These are phyloP conservation scores for Mycena indigotica DNA, from an alignment of 768 basidiomycete genomes.

Conservation along the genomic window DNA sequence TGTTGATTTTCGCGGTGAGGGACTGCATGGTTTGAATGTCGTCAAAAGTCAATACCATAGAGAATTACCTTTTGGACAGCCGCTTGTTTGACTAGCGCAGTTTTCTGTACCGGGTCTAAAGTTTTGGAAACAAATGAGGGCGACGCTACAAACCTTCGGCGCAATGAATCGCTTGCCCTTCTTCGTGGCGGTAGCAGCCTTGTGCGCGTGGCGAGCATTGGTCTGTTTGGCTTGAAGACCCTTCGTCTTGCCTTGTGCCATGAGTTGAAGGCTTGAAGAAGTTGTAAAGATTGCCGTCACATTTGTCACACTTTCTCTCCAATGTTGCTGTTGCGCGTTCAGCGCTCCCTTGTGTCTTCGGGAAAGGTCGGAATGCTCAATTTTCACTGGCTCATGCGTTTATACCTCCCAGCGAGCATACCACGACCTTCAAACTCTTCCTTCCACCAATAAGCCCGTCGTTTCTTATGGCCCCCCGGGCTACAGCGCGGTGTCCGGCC, in stretches of 20 bases:
- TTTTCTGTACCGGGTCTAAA: conserved; percentile 43
- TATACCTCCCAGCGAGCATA: conserved; percentile 59
- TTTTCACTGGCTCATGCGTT: background rate
- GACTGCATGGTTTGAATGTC: conserved; percentile 44
- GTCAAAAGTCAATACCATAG: conserved; percentile 14
- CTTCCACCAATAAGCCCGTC: conserved; percentile 58
- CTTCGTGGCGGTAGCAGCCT: conserved; percentile 70
- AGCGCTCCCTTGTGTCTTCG: conserved; percentile 48
- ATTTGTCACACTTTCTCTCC: conserved; percentile 28
- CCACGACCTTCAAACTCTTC: conserved; percentile 70
- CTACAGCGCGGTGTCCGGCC: conserved; percentile 86
- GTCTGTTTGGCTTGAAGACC: conserved; percentile 63
- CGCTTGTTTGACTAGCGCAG: conserved; percentile 68
- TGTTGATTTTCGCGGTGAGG: conserved; percentile 88
- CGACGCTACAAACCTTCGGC: conserved; percentile 56
- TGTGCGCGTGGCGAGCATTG: conserved; percentile 59
- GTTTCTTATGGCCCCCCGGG: conserved; percentile 79
- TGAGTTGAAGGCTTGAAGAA: conserved; percentile 31
- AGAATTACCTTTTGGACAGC: conserved; percentile 69
- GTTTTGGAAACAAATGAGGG: background rate
- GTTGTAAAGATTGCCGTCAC: background rate
- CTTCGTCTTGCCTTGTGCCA: conserved; percentile 90
- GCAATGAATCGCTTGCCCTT: conserved; percentile 79
- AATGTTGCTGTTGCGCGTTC: conserved; percentile 53
- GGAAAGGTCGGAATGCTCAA: conserved; percentile 43